A percentile compares a stretch with the other conserved stretches of the same genome.
Conservation (phyloP, 208 protist species). For the Crithidia brevicula region DNA sequence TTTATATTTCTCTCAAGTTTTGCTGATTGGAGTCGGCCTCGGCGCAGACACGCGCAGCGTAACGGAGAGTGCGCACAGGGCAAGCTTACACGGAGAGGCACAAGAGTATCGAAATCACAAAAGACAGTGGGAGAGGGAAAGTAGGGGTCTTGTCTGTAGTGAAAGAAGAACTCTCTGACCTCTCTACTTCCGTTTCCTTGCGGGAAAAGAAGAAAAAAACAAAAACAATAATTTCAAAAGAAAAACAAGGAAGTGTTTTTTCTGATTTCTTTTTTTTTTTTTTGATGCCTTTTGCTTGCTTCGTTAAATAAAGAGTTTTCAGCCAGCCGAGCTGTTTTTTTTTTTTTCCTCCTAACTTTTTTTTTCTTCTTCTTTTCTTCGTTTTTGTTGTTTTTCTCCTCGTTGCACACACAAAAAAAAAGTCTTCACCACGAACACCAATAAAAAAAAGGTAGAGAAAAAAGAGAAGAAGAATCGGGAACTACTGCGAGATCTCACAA, state of each 20-base stretch:
- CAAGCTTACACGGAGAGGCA: too few relatives aligned
- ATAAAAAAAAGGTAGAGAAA: background rate
- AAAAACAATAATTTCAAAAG: background rate
- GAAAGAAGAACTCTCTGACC: background rate
- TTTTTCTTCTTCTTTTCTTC: constrained; percentile 8
- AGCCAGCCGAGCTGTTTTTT: constrained; percentile 8
- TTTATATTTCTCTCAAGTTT: too few relatives aligned
- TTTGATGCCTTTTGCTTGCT: constrained; percentile 6
- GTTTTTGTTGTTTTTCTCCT: background rate
- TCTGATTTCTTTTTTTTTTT: background rate
- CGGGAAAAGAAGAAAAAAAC: background rate
- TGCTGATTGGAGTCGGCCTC: too few relatives aligned
- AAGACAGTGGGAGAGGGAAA: background rate
- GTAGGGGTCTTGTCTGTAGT: too few relatives aligned
- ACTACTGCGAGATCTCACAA: too few relatives aligned
- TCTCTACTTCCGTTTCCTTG: constrained; percentile 12
- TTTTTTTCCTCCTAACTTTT: constrained; percentile 18
- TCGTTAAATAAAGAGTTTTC: background rate
- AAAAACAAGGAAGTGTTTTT: constrained; percentile 28
- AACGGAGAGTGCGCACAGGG: too few relatives aligned
- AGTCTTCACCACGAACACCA: too few relatives aligned
- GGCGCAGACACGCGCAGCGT: too few relatives aligned
- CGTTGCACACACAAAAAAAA: background rate
- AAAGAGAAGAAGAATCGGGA: too few relatives aligned
- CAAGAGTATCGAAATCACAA: too few relatives aligned